These are phyloP conservation scores for Aspergillus floridensis DNA, from an alignment of 2,329 filamentous ascomycete genomes.

Conservation along the genomic window DNA sequence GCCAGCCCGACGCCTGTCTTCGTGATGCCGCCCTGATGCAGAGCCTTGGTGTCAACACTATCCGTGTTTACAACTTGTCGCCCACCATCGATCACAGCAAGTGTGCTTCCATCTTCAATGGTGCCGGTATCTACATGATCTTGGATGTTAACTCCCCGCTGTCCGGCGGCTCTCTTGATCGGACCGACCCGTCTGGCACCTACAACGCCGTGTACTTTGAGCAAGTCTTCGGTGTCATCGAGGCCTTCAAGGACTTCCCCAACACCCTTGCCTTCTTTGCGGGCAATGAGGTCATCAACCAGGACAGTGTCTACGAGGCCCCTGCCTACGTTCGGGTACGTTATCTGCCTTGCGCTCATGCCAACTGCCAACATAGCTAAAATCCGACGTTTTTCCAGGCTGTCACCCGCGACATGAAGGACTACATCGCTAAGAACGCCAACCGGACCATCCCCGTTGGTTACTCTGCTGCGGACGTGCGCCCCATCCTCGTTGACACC, in stretches of 20 bases:
- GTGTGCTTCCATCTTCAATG: conserved; percentile 64
- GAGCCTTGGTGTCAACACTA: conserved; percentile 62
- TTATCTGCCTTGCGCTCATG: conserved; percentile 2
- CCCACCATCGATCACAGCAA: conserved; percentile 59
- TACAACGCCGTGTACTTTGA: conserved; percentile 57
- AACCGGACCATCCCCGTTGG: conserved; percentile 62
- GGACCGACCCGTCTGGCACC: conserved; percentile 52
- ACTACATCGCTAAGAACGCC: conserved; percentile 62
- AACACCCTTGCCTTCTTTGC: conserved; percentile 67
- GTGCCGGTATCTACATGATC: conserved; percentile 64
- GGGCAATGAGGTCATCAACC: conserved; percentile 68
- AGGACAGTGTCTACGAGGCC: conserved; percentile 53
- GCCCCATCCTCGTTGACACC: conserved; percentile 58
- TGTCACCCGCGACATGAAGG: conserved; percentile 65
- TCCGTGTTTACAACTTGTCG: conserved; percentile 64
- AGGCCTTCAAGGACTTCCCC: conserved; percentile 65
- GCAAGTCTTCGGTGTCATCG: conserved; percentile 61
- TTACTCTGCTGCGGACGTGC: conserved; percentile 66
- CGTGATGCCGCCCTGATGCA: conserved; percentile 65
- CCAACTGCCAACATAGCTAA: too few species aligned
- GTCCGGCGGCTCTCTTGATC: conserved; percentile 55
- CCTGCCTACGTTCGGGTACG: conserved; percentile 58
- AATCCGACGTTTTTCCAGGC: conserved; percentile 37
- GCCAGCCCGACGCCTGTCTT: conserved; percentile 56
- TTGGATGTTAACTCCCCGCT: conserved; percentile 65